Evolutionary conservation across 768 basidiomycete species (phyloP).

Genomic region (Trametes cinnabarina): DNA sequence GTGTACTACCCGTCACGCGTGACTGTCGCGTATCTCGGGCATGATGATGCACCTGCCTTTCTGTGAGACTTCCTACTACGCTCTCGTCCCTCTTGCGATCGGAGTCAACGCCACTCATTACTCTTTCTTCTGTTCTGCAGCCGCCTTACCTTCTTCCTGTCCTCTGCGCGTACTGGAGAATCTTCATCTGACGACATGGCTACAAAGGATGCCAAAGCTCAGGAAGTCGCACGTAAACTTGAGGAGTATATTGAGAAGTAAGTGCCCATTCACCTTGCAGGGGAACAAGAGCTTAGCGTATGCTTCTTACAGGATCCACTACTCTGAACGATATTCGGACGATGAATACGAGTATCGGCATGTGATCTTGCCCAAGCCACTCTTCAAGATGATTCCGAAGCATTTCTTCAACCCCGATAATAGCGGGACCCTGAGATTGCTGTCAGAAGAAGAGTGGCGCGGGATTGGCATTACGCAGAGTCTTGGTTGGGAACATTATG

Average conservation of each 20-base stretch:
- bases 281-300: constrained; percentile 8
- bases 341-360: constrained; percentile 94
- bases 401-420: constrained; percentile 72
- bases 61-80: not conserved
- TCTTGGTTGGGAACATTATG: constrained; percentile 95
- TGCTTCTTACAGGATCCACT: constrained; percentile 63
- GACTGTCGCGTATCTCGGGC: constrained; percentile 11
- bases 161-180: too few species aligned
- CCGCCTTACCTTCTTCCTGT: not conserved
- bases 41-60: not conserved
- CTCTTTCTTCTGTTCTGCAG: not conserved
- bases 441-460: constrained; percentile 90
- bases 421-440: constrained; percentile 74
- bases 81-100: not conserved
- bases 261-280: constrained; percentile 17
- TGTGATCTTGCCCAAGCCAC: constrained; percentile 92
- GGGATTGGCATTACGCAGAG: constrained; percentile 96
- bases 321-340: constrained; percentile 90
- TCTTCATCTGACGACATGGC: too few species aligned
- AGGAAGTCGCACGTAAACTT: constrained; percentile 33
- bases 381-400: constrained; percentile 92
- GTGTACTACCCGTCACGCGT: constrained; percentile 10
- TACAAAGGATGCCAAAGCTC: constrained; percentile 23
- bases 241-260: constrained; percentile 83
- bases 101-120: constrained; percentile 8